A percentile compares a stretch with the other conserved stretches of the same genome.
Conservation (phyloP, 331 rosid species). For the Telfairia occidentalis region DNA sequence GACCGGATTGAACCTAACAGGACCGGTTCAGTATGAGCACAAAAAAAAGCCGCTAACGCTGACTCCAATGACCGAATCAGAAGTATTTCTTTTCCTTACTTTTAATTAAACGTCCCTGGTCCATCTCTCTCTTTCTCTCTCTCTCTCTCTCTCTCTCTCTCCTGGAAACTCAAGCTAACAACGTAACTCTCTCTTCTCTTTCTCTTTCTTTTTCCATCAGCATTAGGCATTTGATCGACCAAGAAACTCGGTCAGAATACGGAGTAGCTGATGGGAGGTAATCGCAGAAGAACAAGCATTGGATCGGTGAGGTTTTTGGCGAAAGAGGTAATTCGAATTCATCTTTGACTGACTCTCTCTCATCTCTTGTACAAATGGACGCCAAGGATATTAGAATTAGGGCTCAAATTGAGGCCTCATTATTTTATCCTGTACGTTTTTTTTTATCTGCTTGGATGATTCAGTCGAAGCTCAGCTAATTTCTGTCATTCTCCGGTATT, state of each 20-base stretch:
- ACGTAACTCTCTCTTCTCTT: constrained; percentile 11
- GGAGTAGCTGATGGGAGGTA: constrained; percentile 8
- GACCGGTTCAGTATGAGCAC: background rate
- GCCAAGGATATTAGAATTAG: constrained; percentile 10
- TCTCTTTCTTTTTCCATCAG: constrained; percentile 10
- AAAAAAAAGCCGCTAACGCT: constrained; percentile 8
- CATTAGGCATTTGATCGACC: constrained; percentile 10
- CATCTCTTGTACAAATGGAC: background rate
- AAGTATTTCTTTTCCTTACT: constrained; percentile 12
- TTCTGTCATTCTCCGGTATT: background rate
- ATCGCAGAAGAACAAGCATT: constrained; percentile 5
- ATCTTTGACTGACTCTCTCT: constrained; percentile 10
- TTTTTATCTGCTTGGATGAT: constrained; percentile 4
- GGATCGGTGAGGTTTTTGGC: constrained; percentile 3
- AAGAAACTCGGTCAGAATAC: background rate
- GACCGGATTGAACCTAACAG: background rate
- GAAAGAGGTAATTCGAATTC: constrained; percentile 10
- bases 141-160: constrained; percentile 1
- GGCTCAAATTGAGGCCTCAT: constrained; percentile 14
- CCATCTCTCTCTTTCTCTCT: constrained; percentile 1
- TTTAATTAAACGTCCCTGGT: constrained; percentile 12
- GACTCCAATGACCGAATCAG: constrained; percentile 16
- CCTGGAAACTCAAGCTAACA: constrained; percentile 12
- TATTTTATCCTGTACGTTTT: background rate
- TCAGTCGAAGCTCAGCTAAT: background rate